Conservation (phyloP, 805 yeast species). For the Candida maesae region DNA sequence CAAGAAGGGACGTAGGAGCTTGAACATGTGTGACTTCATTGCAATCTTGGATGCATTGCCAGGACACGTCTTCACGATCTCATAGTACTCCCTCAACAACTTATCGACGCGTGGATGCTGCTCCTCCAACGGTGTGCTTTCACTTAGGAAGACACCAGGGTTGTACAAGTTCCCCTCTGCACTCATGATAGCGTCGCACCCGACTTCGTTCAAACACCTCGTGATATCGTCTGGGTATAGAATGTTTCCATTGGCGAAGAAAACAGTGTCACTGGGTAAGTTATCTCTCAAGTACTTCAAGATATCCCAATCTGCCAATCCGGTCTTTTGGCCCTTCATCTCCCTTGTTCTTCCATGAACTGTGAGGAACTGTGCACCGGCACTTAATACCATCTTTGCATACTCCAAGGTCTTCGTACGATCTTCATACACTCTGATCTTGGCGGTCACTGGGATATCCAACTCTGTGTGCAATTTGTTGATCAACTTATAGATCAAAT, state of each 20-base stretch:
- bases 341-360: conserved; percentile 96
- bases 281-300: conserved; percentile 74
- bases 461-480: conserved; percentile 69
- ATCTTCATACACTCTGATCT: conserved; percentile 85
- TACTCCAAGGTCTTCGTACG: conserved; percentile 78
- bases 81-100: conserved; percentile 81
- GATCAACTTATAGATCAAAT: conserved; percentile 66
- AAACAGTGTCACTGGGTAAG: conserved; percentile 73
- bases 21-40: conserved; percentile 91
- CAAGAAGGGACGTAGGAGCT: conserved; percentile 76
- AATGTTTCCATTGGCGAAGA: conserved; percentile 94
- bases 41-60: conserved; percentile 70
- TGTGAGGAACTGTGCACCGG: conserved; percentile 95
- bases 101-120: conserved; percentile 84
- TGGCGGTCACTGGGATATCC: conserved; percentile 89
- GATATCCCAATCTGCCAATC: conserved; percentile 89
- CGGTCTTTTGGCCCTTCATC: conserved; percentile 96
- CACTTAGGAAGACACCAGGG: conserved; percentile 79
- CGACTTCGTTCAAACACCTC: conserved; percentile 59
- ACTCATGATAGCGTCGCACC: conserved; percentile 92
- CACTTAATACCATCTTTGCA: conserved; percentile 81
- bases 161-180: conserved; percentile 95
- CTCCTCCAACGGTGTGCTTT: conserved; percentile 46
- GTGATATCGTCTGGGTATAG: conserved; percentile 80
- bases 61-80: conserved; percentile 49